Evolutionary conservation across 306 rosid species (phyloP).

Genomic region (Echinosophora koreensis): DNA sequence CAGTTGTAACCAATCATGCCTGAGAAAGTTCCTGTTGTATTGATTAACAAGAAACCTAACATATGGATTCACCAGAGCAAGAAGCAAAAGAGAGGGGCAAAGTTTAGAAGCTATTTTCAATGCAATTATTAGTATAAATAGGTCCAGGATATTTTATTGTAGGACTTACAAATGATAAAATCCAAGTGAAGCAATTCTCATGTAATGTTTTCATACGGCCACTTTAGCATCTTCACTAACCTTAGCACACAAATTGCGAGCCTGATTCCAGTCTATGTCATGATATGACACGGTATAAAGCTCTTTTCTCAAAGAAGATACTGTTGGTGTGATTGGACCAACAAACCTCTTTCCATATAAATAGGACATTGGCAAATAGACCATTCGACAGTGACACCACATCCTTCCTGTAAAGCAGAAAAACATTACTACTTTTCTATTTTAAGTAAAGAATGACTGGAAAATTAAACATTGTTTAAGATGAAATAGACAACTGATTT

Average conservation of each 20-base stretch:
- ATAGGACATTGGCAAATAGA: constrained; percentile 94
- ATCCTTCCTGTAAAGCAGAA: constrained; percentile 76
- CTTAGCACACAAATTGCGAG: constrained; percentile 91
- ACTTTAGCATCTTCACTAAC: constrained; percentile 58
- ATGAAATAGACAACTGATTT: constrained; percentile 19
- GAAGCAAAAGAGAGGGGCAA: constrained; percentile 7
- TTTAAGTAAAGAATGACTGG: constrained; percentile 31
- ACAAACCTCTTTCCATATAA: constrained; percentile 93
- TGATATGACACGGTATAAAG: constrained; percentile 74
- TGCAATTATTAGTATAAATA: background rate
- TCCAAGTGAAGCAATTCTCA: constrained; percentile 33
- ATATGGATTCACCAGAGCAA: constrained; percentile 36
- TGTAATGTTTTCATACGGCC: constrained; percentile 1
- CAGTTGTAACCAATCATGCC: constrained; percentile 8
- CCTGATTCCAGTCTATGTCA: constrained; percentile 80
- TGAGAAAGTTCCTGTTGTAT: constrained; percentile 8
- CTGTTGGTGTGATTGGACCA: constrained; percentile 80
- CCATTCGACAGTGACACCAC: constrained; percentile 99
- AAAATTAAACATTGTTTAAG: constrained; percentile 33
- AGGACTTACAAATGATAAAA: constrained; percentile 24
- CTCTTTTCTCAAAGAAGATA: constrained; percentile 84
- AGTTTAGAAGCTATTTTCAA: background rate
- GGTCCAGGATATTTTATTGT: constrained; percentile 15
- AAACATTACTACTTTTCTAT: constrained; percentile 21
- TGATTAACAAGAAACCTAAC: constrained; percentile 15